Evolutionary conservation across 2,329 filamentous ascomycete species (phyloP), one percentile per base, ranked within the genome.

Genomic region (Colletotrichum falcatum): DNA sequence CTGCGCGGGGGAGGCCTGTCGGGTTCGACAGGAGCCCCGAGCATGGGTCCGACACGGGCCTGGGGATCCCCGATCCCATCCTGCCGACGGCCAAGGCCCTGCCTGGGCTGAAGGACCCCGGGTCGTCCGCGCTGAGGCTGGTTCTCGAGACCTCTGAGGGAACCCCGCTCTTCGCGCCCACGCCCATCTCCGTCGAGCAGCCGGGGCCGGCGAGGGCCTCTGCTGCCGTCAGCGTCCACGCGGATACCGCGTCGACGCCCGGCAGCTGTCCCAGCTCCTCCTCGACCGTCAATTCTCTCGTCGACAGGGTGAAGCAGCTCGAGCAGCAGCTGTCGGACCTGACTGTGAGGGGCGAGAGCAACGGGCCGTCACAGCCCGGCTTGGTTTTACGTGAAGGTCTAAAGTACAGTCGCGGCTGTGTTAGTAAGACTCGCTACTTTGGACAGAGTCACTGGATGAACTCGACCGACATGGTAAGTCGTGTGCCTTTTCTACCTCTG

Each of bases 381-480:
- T 20, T 51, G 5, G 44, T 56, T 1, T 48, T 64, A 20, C 54
- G 35, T 1, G 58, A 70, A 9, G 67, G 67, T 16, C 28, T 70
- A n/a, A 67, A 51, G 26, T 70, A 70, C 16, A 70, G 64, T 16
- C 68, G 73, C 20, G 81, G 81, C 1, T 78, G 76, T 6, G 75
- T 85, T 18, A 81, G 81, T 39, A 85, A 85, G 73, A 83, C 81
- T 3, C 77, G 82, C 5, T 85, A 84, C 73, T 82, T 84, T 59
- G 83, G 82, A 0, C 83, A 85, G 63, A 87, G 83, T 61, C 86
- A 88, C 73, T 88, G 86, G 85, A 81, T 84, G 77, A 83, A 84
- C 54, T 79, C 80, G 5, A 75, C 81, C 20, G 77, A 79, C 54
- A 78, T 83, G 75, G 84, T 86, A 75, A 71, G 80, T 62, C 1